Evolutionary conservation across 208 protist genomes (phyloP).

Genomic region (Leptomonas seymouri): DNA sequence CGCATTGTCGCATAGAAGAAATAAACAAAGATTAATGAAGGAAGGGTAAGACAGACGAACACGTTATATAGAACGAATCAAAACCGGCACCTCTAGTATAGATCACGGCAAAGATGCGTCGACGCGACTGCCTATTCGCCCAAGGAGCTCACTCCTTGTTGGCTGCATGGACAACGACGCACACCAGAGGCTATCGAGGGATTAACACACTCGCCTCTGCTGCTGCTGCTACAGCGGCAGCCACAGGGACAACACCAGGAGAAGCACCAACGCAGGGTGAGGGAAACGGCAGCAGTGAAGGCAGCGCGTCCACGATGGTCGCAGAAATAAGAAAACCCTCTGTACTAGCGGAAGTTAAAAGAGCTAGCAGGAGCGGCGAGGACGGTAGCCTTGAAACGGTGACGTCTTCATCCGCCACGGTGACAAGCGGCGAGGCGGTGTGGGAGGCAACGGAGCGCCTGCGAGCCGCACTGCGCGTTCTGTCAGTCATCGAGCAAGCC

Average conservation of each 20-base stretch:
- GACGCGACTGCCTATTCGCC: not conserved
- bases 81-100: not conserved
- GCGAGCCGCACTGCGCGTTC: constrained; percentile 30
- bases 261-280: not conserved
- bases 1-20: too few species aligned
- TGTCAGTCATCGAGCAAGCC: constrained; percentile 34
- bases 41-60: too few species aligned
- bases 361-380: not conserved
- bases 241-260: not conserved
- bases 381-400: too few species aligned
- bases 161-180: not conserved
- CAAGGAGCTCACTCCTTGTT: constrained; percentile 3
- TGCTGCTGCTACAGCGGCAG: not conserved
- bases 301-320: not conserved
- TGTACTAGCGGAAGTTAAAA: not conserved
- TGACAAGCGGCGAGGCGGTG: constrained; percentile 11
- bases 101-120: not conserved
- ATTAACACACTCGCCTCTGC: not conserved
- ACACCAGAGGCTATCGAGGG: not conserved
- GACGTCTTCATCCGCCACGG: not conserved
- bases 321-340: not conserved
- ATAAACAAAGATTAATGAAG: too few species aligned
- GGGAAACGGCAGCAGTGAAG: not conserved
- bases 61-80: too few species aligned
- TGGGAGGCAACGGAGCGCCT: constrained; percentile 21